Conservation (phyloP, 2,329 filamentous ascomycete species). For the Trichoderma afroharzianum region DNA sequence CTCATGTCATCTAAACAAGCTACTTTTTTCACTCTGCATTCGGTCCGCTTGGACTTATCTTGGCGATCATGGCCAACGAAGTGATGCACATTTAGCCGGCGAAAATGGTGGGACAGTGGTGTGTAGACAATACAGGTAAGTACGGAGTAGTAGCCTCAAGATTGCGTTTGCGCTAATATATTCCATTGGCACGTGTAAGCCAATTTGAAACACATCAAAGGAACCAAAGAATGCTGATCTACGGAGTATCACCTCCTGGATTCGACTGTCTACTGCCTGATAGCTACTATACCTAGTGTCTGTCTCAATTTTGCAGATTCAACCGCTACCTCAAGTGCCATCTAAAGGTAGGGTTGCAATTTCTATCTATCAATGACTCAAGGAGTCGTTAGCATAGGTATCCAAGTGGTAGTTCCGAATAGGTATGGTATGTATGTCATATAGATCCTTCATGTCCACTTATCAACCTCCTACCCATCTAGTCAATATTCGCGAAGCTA, state of each 20-base stretch:
- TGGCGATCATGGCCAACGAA: background rate
- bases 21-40: background rate
- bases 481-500: background rate
- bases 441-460: background rate
- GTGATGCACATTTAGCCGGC: background rate
- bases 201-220: background rate
- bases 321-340: too few species aligned
- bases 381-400: background rate
- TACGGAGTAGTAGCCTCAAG: background rate
- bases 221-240: background rate
- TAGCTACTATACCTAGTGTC: background rate
- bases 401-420: background rate
- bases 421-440: too few species aligned
- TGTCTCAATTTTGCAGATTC: too few species aligned
- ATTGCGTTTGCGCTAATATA: background rate
- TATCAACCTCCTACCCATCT: background rate
- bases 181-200: background rate
- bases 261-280: background rate
- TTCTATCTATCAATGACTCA: background rate
- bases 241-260: background rate
- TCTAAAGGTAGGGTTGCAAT: background rate
- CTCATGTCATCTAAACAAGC: background rate
- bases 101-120: background rate
- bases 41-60: background rate
- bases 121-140: background rate